A percentile compares a stretch with the other conserved stretches of the same genome.
These are phyloP conservation scores for Aureobasidium sp. DNA, from an alignment of 2,329 filamentous ascomycete species.

Conservation along the genomic window DNA sequence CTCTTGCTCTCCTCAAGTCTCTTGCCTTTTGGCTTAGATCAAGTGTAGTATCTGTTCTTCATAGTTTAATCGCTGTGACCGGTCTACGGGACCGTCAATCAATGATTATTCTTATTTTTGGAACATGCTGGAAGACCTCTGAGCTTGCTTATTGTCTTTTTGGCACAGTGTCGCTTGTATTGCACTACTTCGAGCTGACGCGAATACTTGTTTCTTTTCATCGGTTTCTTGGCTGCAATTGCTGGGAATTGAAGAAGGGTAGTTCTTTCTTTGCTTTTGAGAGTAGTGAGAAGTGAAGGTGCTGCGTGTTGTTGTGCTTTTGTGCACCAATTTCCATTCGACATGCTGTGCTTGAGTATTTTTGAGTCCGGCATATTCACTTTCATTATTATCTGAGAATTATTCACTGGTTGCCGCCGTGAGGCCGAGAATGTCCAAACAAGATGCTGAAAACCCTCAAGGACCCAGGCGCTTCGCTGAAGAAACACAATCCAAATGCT, in stretches of 20 bases:
- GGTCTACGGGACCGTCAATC: constrained; percentile 56
- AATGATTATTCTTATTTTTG: constrained; percentile 82
- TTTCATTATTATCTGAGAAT: neutral
- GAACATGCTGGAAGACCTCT: constrained; percentile 49
- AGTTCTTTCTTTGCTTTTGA: neutral
- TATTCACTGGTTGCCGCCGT: neutral
- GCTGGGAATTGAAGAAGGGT: constrained; percentile 24
- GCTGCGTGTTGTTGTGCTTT: neutral
- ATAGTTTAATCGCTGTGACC: constrained; percentile 92
- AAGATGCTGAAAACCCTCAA: neutral
- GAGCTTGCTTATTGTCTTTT: constrained; percentile 60
- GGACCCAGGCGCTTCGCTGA: neutral
- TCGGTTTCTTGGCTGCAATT: constrained; percentile 17
- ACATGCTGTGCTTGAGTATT: too few relatives aligned
- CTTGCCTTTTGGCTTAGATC: constrained; percentile 14
- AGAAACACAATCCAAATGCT: neutral
- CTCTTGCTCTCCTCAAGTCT: neutral
- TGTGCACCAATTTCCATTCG: too few relatives aligned
- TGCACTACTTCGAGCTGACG: constrained; percentile 68
- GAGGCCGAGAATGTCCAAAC: neutral
- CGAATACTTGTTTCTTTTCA: constrained; percentile 43
- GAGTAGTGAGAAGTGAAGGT: neutral
- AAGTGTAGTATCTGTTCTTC: constrained; percentile 56
- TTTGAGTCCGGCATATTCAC: too few relatives aligned
- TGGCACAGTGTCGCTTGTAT: constrained; percentile 67